phyloP scores from a whole-genome alignment of 257 asterid species.

The Solanum bulbocastanum region DNA sequence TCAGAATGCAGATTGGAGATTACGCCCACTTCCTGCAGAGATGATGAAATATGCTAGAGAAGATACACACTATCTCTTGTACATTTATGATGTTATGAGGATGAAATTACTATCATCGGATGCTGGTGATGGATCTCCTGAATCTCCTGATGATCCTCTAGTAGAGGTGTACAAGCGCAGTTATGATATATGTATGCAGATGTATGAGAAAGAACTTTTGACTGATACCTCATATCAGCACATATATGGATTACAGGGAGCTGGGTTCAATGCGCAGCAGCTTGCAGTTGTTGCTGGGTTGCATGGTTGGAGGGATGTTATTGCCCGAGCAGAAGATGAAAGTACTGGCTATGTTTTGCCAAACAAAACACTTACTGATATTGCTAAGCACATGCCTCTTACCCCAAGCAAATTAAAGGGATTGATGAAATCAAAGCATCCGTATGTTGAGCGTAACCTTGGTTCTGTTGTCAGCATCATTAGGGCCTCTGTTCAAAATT shows the following conservation, averaged over 20 bases:
- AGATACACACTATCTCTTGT: conserved; percentile 90
- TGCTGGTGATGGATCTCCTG: conserved; percentile 50
- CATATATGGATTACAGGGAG: conserved; percentile 79
- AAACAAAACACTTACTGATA: conserved; percentile 75
- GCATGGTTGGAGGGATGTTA: conserved; percentile 85
- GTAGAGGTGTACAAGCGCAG: conserved; percentile 92
- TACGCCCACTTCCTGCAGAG: conserved; percentile 83
- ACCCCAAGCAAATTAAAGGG: conserved; percentile 50
- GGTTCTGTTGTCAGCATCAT: conserved; percentile 66
- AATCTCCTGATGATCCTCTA: conserved; percentile 58
- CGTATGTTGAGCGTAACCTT: conserved; percentile 73
- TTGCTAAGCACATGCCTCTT: conserved; percentile 93
- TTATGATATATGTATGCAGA: conserved; percentile 73
- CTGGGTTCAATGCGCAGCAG: conserved; percentile 80
- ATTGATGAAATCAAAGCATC: conserved; percentile 60
- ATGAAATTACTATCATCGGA: conserved; percentile 32
- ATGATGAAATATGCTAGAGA: conserved; percentile 98
- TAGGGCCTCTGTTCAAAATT: conserved; percentile 69
- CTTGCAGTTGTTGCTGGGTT: conserved; percentile 93
- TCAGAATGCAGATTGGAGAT: conserved; percentile 99
- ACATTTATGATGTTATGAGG: conserved; percentile 83
- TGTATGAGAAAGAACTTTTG: conserved; percentile 88
- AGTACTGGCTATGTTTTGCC: conserved; percentile 96
- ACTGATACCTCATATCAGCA: conserved; percentile 73
- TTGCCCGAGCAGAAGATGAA: conserved; percentile 99